Evolutionary conservation across 192 early-diverging fungal genomes (phyloP).

Genomic region (Cladochytrium replicatum): DNA sequence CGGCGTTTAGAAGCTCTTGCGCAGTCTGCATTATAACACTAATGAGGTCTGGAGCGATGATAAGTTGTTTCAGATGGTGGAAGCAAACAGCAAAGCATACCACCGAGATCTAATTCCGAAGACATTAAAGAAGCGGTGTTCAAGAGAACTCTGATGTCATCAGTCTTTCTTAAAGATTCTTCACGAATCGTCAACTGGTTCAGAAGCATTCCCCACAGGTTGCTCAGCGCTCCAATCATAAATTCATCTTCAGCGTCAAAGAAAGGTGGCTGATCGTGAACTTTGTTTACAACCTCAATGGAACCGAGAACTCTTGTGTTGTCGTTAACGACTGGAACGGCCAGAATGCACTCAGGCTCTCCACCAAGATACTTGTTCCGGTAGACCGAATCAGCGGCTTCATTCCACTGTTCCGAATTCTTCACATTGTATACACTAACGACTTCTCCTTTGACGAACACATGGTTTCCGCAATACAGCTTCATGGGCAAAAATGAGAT

Average conservation of each 20-base stretch:
- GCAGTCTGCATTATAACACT: conserved; percentile 39
- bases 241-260: conserved; percentile 44
- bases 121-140: conserved; percentile 35
- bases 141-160: conserved; percentile 34
- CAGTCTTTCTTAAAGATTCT: conserved; percentile 17
- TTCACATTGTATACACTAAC: conserved; percentile 38
- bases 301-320: conserved; percentile 20
- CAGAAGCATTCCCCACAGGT: conserved; percentile 27
- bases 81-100: conserved; percentile 3
- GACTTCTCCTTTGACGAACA: conserved; percentile 21
- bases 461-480: conserved; percentile 7
- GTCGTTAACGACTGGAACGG: conserved; percentile 21
- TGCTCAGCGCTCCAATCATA: conserved; percentile 23
- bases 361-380: no score
- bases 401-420: conserved; percentile 28
- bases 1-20: conserved; percentile 35
- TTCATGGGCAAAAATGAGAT: conserved; percentile 11
- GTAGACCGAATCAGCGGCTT: conserved; percentile 22
- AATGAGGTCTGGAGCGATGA: conserved; percentile 34
- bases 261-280: conserved; percentile 11
- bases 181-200: neutral
- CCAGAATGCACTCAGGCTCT: conserved; percentile 36
- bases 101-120: conserved; percentile 34
- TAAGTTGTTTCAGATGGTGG: neutral
- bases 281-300: conserved; percentile 42